Conservation (phyloP, 768 basidiomycete species). For the Hortiboletus campestris region DNA sequence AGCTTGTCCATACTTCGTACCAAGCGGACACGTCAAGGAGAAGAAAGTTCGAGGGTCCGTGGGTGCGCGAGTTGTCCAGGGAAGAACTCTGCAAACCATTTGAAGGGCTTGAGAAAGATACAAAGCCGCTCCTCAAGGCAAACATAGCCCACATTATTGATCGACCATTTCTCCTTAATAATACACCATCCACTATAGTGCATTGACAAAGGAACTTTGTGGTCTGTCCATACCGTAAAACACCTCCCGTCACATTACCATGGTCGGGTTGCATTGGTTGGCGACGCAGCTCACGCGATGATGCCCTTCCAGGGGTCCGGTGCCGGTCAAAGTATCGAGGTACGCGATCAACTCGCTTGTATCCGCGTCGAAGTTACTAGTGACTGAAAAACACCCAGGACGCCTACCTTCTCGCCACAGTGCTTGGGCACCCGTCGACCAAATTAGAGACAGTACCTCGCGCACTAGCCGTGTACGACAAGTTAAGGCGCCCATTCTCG, state of each 20-base stretch:
- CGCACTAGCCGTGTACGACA: slow-evolving; percentile 48
- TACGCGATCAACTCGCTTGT: slow-evolving; percentile 14
- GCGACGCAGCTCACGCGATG: slow-evolving; percentile 45
- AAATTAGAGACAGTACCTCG: slow-evolving; percentile 36
- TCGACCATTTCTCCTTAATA: slow-evolving; percentile 1
- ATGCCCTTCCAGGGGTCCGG: slow-evolving; percentile 44
- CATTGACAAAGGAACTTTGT: slow-evolving; percentile 49
- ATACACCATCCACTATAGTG: slow-evolving; percentile 37
- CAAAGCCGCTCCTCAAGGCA: slow-evolving; percentile 55
- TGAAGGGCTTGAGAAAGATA: slow-evolving; percentile 57
- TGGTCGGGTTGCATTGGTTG: slow-evolving; percentile 50
- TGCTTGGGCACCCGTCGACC: slow-evolving; percentile 44
- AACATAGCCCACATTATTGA: slow-evolving; percentile 7
- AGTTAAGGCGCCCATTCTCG: slow-evolving; percentile 47
- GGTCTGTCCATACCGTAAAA: slow-evolving; percentile 62
- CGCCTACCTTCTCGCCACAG: slow-evolving; percentile 36
- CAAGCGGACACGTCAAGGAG: slow-evolving; percentile 14
- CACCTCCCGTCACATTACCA: slow-evolving; percentile 50
- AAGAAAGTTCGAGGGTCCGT: slow-evolving; percentile 33
- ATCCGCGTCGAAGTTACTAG: no score
- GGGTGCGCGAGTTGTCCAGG: slow-evolving; percentile 47
- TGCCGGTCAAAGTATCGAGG: slow-evolving; percentile 45
- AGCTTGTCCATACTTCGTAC: slow-evolving; percentile 50
- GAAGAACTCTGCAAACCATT: slow-evolving; percentile 47
- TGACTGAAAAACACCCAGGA: slow-evolving; percentile 22